Percentiles rank a stretch among this genome's conserved stretches.
Evolutionary conservation across 495 filamentous ascomycete species (phyloP).

Genomic region (Aspergillus sclerotiicarbonarius): DNA sequence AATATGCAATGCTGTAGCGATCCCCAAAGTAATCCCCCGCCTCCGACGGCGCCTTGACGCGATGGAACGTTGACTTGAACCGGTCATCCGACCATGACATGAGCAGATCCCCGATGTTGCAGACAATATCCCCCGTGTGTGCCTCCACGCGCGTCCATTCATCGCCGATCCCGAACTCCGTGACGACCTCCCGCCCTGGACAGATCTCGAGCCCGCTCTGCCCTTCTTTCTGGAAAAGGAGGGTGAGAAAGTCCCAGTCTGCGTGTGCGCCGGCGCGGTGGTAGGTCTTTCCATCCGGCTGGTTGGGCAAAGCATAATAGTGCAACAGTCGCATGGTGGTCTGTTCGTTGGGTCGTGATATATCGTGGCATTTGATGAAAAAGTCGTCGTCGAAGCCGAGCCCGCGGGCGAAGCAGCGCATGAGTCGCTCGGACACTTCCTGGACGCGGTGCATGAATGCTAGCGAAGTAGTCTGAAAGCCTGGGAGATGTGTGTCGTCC

Average conservation of each 20-base stretch:
- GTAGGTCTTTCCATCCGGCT: constrained; percentile 45
- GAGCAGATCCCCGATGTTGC: constrained; percentile 67
- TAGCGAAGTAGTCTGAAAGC: constrained; percentile 42
- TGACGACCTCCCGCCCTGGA: constrained; percentile 60
- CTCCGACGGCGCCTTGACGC: constrained; percentile 57
- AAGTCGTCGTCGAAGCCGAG: constrained; percentile 56
- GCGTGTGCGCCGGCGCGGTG: constrained; percentile 64
- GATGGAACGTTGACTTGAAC: constrained; percentile 65
- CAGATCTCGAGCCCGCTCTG: constrained; percentile 66
- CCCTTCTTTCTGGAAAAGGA: constrained; percentile 64
- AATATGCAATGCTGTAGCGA: constrained; percentile 64
- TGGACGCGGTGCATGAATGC: constrained; percentile 57
- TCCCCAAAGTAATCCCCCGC: constrained; percentile 54
- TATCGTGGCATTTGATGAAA: constrained; percentile 55
- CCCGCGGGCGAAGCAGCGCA: constrained; percentile 58
- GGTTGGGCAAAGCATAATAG: constrained; percentile 49
- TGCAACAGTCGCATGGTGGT: constrained; percentile 59
- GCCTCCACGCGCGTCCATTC: constrained; percentile 62
- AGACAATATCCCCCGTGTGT: constrained; percentile 56
- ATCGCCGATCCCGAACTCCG: constrained; percentile 58
- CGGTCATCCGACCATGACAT: constrained; percentile 70
- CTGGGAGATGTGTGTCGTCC: constrained; percentile 44
- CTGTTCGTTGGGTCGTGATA: constrained; percentile 47
- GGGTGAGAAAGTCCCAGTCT: constrained; percentile 61
- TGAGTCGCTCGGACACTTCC: constrained; percentile 52